Conservation (phyloP, 495 filamentous ascomycete species). For the Penicillium ucsense region DNA sequence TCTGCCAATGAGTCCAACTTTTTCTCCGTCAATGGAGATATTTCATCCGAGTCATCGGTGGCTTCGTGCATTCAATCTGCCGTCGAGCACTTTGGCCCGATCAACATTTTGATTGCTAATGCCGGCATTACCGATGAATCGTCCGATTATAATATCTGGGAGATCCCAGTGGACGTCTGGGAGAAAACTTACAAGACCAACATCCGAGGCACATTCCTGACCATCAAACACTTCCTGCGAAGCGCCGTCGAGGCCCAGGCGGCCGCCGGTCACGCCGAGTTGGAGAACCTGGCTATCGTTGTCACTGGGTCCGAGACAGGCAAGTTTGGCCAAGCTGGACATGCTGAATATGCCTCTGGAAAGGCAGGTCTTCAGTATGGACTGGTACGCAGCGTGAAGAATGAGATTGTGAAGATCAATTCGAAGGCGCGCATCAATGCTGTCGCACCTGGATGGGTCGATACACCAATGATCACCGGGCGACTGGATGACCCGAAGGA, state of each 20-base stretch:
- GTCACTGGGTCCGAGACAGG: conserved; percentile 43
- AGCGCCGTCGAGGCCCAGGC: conserved; percentile 26
- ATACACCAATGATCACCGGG: not conserved
- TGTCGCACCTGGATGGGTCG: conserved; percentile 31
- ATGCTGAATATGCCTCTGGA: conserved; percentile 39
- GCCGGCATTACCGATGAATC: conserved; percentile 40
- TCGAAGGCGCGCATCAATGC: conserved; percentile 45
- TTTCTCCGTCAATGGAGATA: not conserved
- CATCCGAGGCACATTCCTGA: conserved; percentile 44
- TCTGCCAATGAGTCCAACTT: not conserved
- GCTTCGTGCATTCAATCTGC: conserved; percentile 31
- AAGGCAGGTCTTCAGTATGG: conserved; percentile 48
- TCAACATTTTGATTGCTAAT: conserved; percentile 45
- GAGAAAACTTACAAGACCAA: conserved; percentile 42
- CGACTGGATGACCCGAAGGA: not conserved
- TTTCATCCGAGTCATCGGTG: conserved; percentile 35
- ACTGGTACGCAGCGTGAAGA: conserved; percentile 42
- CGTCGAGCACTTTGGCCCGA: conserved; percentile 37
- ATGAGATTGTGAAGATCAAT: conserved; percentile 46
- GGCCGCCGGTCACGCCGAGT: conserved; percentile 16
- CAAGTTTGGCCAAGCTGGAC: conserved; percentile 1
- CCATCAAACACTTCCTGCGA: conserved; percentile 48
- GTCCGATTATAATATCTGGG: conserved; percentile 40
- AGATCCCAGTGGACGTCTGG: conserved; percentile 42
- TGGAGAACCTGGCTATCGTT: conserved; percentile 44